phyloP scores from a whole-genome alignment of 2,329 filamentous ascomycete genomes.

The Botrytis hyacinthi region DNA sequence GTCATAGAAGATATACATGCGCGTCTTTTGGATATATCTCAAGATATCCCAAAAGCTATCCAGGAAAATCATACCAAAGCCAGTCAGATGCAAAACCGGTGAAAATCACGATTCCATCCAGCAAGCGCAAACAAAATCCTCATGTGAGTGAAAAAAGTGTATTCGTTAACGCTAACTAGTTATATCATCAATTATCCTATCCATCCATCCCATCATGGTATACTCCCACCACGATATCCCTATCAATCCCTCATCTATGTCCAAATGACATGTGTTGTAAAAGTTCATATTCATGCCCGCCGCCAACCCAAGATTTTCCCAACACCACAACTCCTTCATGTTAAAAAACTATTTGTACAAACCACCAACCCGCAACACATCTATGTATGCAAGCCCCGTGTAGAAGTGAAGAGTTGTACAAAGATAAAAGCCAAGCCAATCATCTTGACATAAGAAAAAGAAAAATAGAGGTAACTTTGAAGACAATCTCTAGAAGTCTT shows the following conservation, averaged over 20 bases:
- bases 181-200: conserved; percentile 23
- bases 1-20: background rate
- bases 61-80: background rate
- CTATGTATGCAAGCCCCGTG: conserved; percentile 32
- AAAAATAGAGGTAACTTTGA: conserved; percentile 11
- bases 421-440: conserved; percentile 14
- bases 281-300: conserved; percentile 8
- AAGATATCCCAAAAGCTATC: background rate
- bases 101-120: background rate
- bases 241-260: conserved; percentile 20
- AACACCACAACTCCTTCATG: conserved; percentile 33
- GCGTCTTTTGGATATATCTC: background rate
- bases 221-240: conserved; percentile 17
- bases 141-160: background rate
- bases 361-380: conserved; percentile 27
- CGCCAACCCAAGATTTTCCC: conserved; percentile 18
- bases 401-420: conserved; percentile 27
- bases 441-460: conserved; percentile 24
- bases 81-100: background rate
- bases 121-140: background rate
- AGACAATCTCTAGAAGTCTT: conserved; percentile 77
- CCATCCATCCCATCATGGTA: conserved; percentile 20
- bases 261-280: conserved; percentile 15
- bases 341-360: conserved; percentile 9
- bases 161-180: conserved; percentile 24